Conservation (phyloP, 305 asterid genomes). For the Plantago coronopus region DNA sequence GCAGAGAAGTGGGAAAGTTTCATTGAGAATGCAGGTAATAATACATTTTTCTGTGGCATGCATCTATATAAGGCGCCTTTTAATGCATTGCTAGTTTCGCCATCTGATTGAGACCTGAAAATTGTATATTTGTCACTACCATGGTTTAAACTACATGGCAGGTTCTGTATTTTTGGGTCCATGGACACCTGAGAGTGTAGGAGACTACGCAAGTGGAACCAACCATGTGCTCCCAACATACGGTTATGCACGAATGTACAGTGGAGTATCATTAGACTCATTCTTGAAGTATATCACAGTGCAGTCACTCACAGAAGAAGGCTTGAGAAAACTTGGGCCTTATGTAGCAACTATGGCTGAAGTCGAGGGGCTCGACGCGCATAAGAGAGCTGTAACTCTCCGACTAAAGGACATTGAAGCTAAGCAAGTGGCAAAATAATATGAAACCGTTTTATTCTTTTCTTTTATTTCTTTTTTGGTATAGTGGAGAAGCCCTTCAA, state of each 20-base stretch:
- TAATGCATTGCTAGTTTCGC: not conserved
- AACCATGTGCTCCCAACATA: slow-evolving; percentile 96
- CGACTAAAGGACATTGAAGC: slow-evolving; percentile 84
- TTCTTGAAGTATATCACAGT: slow-evolving; percentile 82
- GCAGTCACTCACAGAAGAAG: slow-evolving; percentile 87
- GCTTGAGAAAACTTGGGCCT: slow-evolving; percentile 81
- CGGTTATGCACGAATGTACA: slow-evolving; percentile 88
- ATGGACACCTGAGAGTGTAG: slow-evolving; percentile 98
- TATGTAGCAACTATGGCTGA: slow-evolving; percentile 87
- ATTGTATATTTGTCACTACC: not conserved
- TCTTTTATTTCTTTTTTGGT: slow-evolving; percentile 9
- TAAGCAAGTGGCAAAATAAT: slow-evolving; percentile 35
- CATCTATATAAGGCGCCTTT: not conserved
- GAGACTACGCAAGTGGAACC: slow-evolving; percentile 96
- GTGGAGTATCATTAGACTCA: slow-evolving; percentile 85
- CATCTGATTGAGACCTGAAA: not conserved
- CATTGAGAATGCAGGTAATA: slow-evolving; percentile 88
- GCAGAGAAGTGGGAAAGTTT: slow-evolving; percentile 94
- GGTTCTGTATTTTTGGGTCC: slow-evolving; percentile 87
- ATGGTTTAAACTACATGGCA: slow-evolving; percentile 24
- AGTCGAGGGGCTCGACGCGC: slow-evolving; percentile 92
- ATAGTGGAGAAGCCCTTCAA: slow-evolving; percentile 5
- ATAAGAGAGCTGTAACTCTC: slow-evolving; percentile 90
- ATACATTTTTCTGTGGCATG: not conserved
- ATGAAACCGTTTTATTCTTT: not conserved